Evolutionary conservation across 2,329 filamentous ascomycete genomes (phyloP).

Genomic region (Curvularia sp.): DNA sequence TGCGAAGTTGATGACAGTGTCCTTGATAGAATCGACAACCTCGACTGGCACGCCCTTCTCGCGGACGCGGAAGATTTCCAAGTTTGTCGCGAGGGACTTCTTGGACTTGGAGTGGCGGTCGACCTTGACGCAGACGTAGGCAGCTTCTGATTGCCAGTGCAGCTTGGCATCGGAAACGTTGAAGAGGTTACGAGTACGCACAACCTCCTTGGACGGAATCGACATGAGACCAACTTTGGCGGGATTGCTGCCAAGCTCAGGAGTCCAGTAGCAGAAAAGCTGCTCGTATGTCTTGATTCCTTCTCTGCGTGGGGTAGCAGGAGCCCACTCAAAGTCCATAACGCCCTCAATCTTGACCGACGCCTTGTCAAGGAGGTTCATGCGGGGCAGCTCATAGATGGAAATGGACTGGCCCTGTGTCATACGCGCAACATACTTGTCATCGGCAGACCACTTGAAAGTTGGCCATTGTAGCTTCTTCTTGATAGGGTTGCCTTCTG

Average conservation of each 20-base stretch:
- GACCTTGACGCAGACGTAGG: slow-evolving; percentile 97
- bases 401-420: slow-evolving; percentile 88
- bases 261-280: slow-evolving; percentile 97
- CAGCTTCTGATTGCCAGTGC: slow-evolving; percentile 95
- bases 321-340: slow-evolving; percentile 98
- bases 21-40: slow-evolving; percentile 96
- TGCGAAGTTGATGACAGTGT: slow-evolving; percentile 98
- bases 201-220: slow-evolving; percentile 90
- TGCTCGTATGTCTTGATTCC: slow-evolving; percentile 93
- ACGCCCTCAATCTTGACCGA: slow-evolving; percentile 96
- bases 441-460: slow-evolving; percentile 99
- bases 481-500: slow-evolving; percentile 72
- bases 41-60: slow-evolving; percentile 99
- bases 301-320: slow-evolving; percentile 79
- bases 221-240: slow-evolving; percentile 97
- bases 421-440: slow-evolving; percentile 95
- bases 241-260: slow-evolving; percentile 96
- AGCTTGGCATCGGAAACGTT: slow-evolving; percentile 97
- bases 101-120: slow-evolving; percentile 99
- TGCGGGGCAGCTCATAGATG: slow-evolving; percentile 85
- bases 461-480: slow-evolving; percentile 97
- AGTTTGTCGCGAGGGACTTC: slow-evolving; percentile 94
- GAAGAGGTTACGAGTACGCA: slow-evolving; percentile 95
- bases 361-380: slow-evolving; percentile 89
- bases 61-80: slow-evolving; percentile 96